Evolutionary conservation across 257 asterid species (phyloP).

Genomic region (Solanum dulcamara): DNA sequence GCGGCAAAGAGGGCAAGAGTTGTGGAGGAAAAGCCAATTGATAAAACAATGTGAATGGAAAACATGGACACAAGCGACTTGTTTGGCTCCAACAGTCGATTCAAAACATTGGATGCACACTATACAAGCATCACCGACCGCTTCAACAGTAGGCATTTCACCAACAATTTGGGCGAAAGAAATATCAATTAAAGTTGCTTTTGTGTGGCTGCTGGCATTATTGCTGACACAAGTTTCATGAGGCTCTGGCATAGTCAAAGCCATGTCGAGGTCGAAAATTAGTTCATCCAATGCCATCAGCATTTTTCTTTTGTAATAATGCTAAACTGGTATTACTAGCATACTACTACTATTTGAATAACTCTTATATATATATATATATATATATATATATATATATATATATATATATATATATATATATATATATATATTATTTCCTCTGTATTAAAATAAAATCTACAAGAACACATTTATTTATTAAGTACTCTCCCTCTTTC

Average conservation of each 20-base stretch:
- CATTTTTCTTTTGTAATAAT: background rate
- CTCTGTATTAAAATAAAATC: too few species aligned
- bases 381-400: too few species aligned
- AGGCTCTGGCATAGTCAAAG: background rate
- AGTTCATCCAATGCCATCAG: background rate
- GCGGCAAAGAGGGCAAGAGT: conserved; percentile 29
- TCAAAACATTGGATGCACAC: conserved; percentile 23
- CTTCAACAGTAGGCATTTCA: background rate
- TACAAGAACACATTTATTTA: too few species aligned
- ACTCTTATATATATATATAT: background rate
- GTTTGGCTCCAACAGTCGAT: background rate
- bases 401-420: too few species aligned
- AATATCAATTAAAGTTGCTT: background rate
- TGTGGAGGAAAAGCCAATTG: conserved; percentile 13
- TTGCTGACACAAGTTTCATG: background rate
- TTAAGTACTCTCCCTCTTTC: too few species aligned
- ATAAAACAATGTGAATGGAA: conserved; percentile 14
- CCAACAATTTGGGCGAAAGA: background rate
- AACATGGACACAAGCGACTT: conserved; percentile 18
- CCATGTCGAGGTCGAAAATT: conserved; percentile 19
- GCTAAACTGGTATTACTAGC: too few species aligned
- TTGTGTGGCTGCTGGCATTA: background rate
- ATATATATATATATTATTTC: too few species aligned
- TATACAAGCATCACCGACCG: conserved; percentile 4
- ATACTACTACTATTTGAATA: background rate